Evolutionary conservation across 1,284 basidiomycete genomes (phyloP), one percentile per base, ranked within the genome.

Genomic region (Malassezia sympodialis): DNA sequence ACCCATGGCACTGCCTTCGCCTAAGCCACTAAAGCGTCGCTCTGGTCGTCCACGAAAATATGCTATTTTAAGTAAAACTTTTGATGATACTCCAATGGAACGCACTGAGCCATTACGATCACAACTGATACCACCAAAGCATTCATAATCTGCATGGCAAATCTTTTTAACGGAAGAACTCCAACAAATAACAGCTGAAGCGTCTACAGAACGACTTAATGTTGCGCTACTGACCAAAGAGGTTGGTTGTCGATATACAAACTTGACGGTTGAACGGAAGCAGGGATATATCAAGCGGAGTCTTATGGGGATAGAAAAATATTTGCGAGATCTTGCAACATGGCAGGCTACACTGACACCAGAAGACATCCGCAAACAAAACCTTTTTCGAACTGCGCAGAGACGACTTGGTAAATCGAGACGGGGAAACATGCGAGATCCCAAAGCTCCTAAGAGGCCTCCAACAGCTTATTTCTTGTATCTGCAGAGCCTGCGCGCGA

Each of bases 131-230:
- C 89, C 88, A 30, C 90, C 90, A 41, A 91, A 91, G 78, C 82
- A 91, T 68, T 88, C 90, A 12, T 89, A 88, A 5, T 91, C 88
- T 5, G 88, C 90, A 40, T 96, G 90, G 90, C 90, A 96, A 77
- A 81, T 96, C 49, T 96, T 90, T 78, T 94, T 96, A 76, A 90
- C 88, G 34, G 89, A 94, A 75, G 90, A 89, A 83, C 88, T 96
- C 64, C 82, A 84, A 69, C 88, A 90, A 75, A 67, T 69, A 46
- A 90, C 90, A 78, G 82, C 83, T 0, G 61, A 65, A 34, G 61
- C 67, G 31, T 65, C 67, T 5, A 65, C 62, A 15, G 73, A 73
- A 53, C 90, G 91, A 77, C 82, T 96, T 47, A 94, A 96, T 75
- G 90, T 96, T 56, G 90, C 90, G 8, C 88, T 91, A 75, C 88